These are phyloP conservation scores for Jimgerdemannia flammicorona DNA, from an alignment of 192 early-diverging fungal species.

Conservation along the genomic window DNA sequence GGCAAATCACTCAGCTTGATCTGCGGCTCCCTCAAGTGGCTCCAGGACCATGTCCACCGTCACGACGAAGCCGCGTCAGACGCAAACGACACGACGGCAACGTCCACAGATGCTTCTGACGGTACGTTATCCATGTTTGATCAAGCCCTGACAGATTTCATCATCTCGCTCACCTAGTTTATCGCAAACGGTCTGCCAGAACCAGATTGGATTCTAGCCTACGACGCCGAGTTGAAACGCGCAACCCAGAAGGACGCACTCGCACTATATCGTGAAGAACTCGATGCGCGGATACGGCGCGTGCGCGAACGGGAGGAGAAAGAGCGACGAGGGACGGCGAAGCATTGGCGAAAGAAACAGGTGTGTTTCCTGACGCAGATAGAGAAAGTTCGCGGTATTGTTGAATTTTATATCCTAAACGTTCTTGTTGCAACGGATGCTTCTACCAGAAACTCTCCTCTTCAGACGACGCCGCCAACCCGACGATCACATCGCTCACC, in stretches of 20 bases:
- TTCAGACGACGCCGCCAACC: not conserved
- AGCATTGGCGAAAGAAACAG: slow-evolving; percentile 2
- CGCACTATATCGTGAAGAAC: slow-evolving; percentile 1
- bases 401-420: not conserved
- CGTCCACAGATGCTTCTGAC: not conserved
- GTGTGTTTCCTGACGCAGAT: not conserved
- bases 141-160: too few species aligned
- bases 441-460: not conserved
- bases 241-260: not conserved
- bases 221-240: not conserved
- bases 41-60: slow-evolving; percentile 48
- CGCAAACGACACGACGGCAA: not conserved
- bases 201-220: not conserved
- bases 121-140: not conserved
- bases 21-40: slow-evolving; percentile 83
- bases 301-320: slow-evolving; percentile 33
- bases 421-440: too few species aligned
- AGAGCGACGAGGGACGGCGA: slow-evolving; percentile 23
- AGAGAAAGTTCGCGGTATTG: not conserved
- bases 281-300: slow-evolving; percentile 29
- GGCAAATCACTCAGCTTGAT: slow-evolving; percentile 90
- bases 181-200: not conserved
- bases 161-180: not conserved
- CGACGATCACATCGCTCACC: not conserved
- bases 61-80: slow-evolving; percentile 3